Evolutionary conservation across 345 rosid species (phyloP), one percentile per base, ranked within the genome.

Genomic region (Lumnitzera littorea): DNA sequence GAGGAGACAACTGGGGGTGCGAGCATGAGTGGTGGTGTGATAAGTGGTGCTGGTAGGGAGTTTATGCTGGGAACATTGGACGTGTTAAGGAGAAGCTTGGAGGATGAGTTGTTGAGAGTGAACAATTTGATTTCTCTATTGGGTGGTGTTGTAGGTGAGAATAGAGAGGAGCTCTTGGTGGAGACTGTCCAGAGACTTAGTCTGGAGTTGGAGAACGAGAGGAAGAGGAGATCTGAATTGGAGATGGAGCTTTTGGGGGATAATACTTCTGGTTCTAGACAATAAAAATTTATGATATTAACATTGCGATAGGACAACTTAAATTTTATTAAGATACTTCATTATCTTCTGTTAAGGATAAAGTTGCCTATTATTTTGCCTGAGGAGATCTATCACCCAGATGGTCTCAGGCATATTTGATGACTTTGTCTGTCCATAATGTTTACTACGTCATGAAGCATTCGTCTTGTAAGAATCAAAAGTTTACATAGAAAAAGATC

Each of bases 41-140:
- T 55, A 36, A 48, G 15, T 36, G 76, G 51, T 15, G 58, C 63
- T 55, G 82, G 81, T 20, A 46, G 48, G 61, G 71, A 67, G 41
- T 65, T 46, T 24, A 61, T 88, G 78, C 23, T 91, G 64, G 79
- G 73, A 41, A 74, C 83, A 10, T 49, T 85, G 64, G 58, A 64
- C 64, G 56, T 62, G 58, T 62, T 91, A 71, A 75, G 70, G 76
- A 72, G 48, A 57, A 87, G 94, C 65, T 81, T 92, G 73, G 92
- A 89, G 52, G 86, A 80, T 62, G 91, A 89, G 67, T 72, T 82
- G 60, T 77, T 76, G 13, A 70, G 70, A 27, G 88, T 85, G 15
- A 50, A 61, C 11, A 61, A 74, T 49, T 63, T 85, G 69, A 84
- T 89, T 8, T 74, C 69, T 11, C 20, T 77, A 48, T 62, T 84